phyloP scores from a whole-genome alignment of 148 eudicot species.

The Vaccinium darrowii region DNA sequence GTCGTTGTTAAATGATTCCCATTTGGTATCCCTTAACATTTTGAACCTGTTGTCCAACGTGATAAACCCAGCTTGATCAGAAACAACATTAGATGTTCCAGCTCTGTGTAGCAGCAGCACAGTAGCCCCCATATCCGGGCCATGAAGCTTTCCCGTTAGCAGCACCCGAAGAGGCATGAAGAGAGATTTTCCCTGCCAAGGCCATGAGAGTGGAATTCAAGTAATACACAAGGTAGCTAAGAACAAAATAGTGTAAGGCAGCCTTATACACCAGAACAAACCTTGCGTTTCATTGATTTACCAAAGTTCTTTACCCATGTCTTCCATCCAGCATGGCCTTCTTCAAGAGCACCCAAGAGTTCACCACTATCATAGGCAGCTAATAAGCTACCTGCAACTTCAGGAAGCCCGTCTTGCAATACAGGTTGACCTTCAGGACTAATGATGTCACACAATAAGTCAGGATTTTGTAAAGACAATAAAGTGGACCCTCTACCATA shows the following conservation, averaged over 20 bases:
- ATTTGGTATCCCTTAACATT: constrained; percentile 55
- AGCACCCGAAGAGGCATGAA: constrained; percentile 96
- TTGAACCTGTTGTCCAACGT: constrained; percentile 73
- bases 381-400: constrained; percentile 64
- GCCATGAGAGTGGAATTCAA: constrained; percentile 7
- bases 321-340: constrained; percentile 84
- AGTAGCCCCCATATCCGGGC: constrained; percentile 84
- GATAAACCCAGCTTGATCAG: constrained; percentile 54
- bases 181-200: constrained; percentile 75
- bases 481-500: neutral
- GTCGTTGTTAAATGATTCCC: constrained; percentile 54
- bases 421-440: constrained; percentile 79
- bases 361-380: constrained; percentile 84
- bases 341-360: constrained; percentile 60
- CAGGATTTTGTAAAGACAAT: neutral
- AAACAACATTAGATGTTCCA: constrained; percentile 44
- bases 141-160: constrained; percentile 88
- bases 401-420: constrained; percentile 73
- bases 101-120: constrained; percentile 61
- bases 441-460: constrained; percentile 14
- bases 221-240: neutral
- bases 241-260: neutral
- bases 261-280: constrained; percentile 20
- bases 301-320: constrained; percentile 90
- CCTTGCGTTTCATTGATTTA: constrained; percentile 91